phyloP scores from a whole-genome alignment of 2,329 filamentous ascomycete species.

The Aspergillus transmontanensis region DNA sequence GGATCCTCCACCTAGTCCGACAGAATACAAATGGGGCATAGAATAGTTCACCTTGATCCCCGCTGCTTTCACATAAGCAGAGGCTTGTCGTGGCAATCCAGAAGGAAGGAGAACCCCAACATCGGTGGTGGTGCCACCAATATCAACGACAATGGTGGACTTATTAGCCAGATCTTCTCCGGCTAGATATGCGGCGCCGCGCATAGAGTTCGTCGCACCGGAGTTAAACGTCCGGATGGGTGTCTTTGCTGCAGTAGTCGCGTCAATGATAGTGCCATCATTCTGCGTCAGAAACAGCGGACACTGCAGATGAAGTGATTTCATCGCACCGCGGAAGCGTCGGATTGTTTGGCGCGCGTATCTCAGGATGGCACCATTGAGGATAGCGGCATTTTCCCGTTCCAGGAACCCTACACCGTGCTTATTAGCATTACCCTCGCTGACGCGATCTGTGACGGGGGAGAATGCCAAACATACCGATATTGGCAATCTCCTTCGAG shows the following conservation, averaged over 20 bases:
- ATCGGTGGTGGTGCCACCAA: slow-evolving; percentile 68
- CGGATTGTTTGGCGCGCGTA: slow-evolving; percentile 11
- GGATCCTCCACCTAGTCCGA: background rate
- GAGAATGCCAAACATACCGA: background rate
- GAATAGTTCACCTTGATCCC: background rate
- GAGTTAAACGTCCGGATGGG: slow-evolving; percentile 55
- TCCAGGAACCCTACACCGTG: slow-evolving; percentile 46
- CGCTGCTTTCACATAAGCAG: background rate
- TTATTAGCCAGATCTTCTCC: background rate
- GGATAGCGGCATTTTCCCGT: slow-evolving; percentile 54
- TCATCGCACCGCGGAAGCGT: slow-evolving; percentile 49
- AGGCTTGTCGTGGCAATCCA: slow-evolving; percentile 56
- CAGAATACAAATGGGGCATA: background rate
- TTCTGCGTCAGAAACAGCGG: slow-evolving; percentile 57
- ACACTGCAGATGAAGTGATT: slow-evolving; percentile 39
- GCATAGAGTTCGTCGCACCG: slow-evolving; percentile 58
- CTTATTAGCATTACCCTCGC: no score
- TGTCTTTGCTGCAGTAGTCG: slow-evolving; percentile 48
- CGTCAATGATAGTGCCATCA: slow-evolving; percentile 53
- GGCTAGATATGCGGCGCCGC: slow-evolving; percentile 34
- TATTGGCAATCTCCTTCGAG: background rate
- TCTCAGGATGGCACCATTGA: slow-evolving; percentile 53
- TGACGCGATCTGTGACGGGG: slow-evolving; percentile 44
- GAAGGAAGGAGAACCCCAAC: slow-evolving; percentile 63
- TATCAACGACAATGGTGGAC: slow-evolving; percentile 60